Conservation (phyloP, 2,329 filamentous ascomycete species). For the Geosmithia flava region DNA sequence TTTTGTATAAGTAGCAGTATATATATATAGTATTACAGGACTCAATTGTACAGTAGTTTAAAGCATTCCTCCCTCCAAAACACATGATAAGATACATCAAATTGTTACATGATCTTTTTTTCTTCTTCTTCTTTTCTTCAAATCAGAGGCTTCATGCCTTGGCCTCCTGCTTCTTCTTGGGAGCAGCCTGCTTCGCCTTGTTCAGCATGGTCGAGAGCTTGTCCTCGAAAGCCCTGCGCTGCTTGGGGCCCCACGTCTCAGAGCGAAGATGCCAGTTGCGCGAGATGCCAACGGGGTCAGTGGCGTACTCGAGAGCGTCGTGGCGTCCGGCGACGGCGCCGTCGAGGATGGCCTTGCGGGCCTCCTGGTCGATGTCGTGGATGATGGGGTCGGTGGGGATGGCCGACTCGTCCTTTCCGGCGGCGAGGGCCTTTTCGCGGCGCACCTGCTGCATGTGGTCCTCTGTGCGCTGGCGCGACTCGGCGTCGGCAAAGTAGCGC, state of each 20-base stretch:
- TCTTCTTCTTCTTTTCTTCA: not conserved
- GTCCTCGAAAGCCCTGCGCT: conserved; percentile 23
- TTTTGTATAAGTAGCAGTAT: conserved; percentile 1
- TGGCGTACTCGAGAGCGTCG: conserved; percentile 18
- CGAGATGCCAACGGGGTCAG: conserved; percentile 18
- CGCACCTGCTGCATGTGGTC: conserved; percentile 13
- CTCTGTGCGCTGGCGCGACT: conserved; percentile 16
- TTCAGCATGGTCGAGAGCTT: conserved; percentile 21
- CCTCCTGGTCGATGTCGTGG: conserved; percentile 17
- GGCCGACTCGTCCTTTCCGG: conserved; percentile 4
- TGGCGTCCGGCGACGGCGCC: conserved; percentile 21
- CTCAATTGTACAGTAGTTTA: conserved; percentile 1
- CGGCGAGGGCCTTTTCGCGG: conserved; percentile 5
- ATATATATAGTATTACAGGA: conserved; percentile 5
- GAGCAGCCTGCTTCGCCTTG: conserved; percentile 7
- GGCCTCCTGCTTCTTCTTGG: conserved; percentile 8
- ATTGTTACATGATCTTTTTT: not conserved
- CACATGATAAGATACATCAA: not conserved
- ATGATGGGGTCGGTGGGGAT: conserved; percentile 12
- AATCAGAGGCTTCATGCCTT: not conserved
- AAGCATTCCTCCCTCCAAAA: not conserved
- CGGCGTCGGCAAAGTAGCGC: conserved; percentile 18
- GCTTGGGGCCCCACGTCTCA: conserved; percentile 19
- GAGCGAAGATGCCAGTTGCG: conserved; percentile 23
- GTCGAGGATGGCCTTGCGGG: conserved; percentile 18